Evolutionary conservation across 306 rosid species (phyloP).

Genomic region (Albizia julibrissin): DNA sequence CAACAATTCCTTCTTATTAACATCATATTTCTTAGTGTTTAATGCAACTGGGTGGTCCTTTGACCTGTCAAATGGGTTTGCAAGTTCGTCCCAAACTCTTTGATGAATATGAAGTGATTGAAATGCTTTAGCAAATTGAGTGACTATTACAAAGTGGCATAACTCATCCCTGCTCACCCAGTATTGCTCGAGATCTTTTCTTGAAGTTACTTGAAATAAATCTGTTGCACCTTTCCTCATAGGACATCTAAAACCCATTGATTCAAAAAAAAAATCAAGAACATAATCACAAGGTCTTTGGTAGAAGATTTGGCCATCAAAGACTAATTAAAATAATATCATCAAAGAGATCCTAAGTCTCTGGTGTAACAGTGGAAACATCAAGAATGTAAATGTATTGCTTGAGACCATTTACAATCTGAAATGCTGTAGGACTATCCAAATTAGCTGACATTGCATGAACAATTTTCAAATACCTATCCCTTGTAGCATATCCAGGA

Average conservation of each 20-base stretch:
- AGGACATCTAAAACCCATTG: slow-evolving; percentile 57
- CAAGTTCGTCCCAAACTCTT: slow-evolving; percentile 40
- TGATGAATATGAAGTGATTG: slow-evolving; percentile 47
- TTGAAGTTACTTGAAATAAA: slow-evolving; percentile 65
- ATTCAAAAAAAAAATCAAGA: slow-evolving; percentile 47
- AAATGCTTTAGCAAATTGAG: slow-evolving; percentile 53
- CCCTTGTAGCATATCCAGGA: too few species aligned
- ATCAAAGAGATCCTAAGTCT: slow-evolving; percentile 58
- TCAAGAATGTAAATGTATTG: slow-evolving; percentile 47
- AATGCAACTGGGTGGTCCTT: slow-evolving; percentile 57
- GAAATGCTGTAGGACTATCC: slow-evolving; percentile 63
- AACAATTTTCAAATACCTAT: too few species aligned
- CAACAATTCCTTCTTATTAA: slow-evolving; percentile 42
- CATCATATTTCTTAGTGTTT: slow-evolving; percentile 49
- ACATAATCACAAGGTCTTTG: slow-evolving; percentile 59
- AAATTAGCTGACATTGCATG: slow-evolving; percentile 63
- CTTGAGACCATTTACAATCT: slow-evolving; percentile 50
- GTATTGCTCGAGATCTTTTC: slow-evolving; percentile 61
- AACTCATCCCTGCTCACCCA: slow-evolving; percentile 45
- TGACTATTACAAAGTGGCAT: slow-evolving; percentile 42
- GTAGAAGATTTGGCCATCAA: slow-evolving; percentile 57
- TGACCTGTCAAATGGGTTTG: slow-evolving; percentile 51
- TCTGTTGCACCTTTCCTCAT: slow-evolving; percentile 58
- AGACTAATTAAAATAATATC: slow-evolving; percentile 48
- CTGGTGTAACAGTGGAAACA: slow-evolving; percentile 55